Conservation (phyloP, 2,329 filamentous ascomycete species). For the Fusarium sp. region DNA sequence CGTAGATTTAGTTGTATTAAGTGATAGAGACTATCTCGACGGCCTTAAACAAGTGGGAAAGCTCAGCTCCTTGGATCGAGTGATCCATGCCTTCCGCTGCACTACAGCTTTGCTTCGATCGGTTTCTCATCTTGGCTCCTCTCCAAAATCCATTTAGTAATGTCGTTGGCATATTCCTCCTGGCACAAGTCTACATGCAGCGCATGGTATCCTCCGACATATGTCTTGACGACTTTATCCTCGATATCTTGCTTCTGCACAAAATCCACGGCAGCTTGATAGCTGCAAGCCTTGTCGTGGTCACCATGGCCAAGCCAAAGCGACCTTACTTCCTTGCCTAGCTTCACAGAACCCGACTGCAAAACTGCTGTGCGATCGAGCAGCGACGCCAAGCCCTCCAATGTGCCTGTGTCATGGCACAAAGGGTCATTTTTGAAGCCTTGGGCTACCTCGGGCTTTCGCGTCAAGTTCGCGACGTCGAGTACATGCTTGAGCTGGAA, state of each 20-base stretch:
- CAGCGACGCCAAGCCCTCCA: slow-evolving; percentile 83
- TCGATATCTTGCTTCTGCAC: slow-evolving; percentile 69
- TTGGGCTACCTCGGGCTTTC: slow-evolving; percentile 74
- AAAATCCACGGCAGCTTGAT: slow-evolving; percentile 73
- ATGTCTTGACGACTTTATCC: slow-evolving; percentile 79
- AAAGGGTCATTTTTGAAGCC: slow-evolving; percentile 75
- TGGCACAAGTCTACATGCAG: slow-evolving; percentile 71
- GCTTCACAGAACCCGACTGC: slow-evolving; percentile 65
- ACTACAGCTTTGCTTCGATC: slow-evolving; percentile 57
- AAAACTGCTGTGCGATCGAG: slow-evolving; percentile 78
- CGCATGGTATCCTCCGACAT: slow-evolving; percentile 85
- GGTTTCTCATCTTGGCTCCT: slow-evolving; percentile 45
- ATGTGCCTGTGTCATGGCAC: slow-evolving; percentile 85
- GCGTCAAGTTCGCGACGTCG: slow-evolving; percentile 72
- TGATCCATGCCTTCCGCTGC: neutral
- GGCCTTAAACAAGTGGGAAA: neutral
- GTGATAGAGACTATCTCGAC: neutral
- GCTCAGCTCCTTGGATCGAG: neutral
- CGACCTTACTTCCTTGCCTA: slow-evolving; percentile 68
- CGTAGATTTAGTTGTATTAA: slow-evolving; percentile 16
- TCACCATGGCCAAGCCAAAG: slow-evolving; percentile 84
- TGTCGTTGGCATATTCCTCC: slow-evolving; percentile 69
- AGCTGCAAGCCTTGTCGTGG: slow-evolving; percentile 77
- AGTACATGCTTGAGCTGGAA: slow-evolving; percentile 77
- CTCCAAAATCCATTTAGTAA: slow-evolving; percentile 75